Percentiles rank a stretch among this genome's conserved stretches.
These are phyloP conservation scores for Clitopilus passeckerianus DNA, from an alignment of 768 basidiomycete species.

Conservation along the genomic window DNA sequence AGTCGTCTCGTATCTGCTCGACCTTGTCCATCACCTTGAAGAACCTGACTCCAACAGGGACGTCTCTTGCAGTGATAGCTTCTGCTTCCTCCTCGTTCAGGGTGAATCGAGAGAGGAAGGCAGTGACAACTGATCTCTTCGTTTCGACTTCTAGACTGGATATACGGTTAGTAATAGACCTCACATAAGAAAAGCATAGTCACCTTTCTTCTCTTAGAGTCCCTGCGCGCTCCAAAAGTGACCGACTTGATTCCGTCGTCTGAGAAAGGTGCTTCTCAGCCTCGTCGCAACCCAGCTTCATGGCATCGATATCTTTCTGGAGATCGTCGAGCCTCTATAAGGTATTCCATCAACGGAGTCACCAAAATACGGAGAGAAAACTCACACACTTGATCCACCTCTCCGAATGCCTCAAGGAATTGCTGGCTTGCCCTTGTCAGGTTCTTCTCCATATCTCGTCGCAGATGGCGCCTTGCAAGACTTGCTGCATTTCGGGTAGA, in stretches of 20 bases:
- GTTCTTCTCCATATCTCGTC: constrained; percentile 80
- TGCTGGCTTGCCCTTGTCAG: constrained; percentile 76
- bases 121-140: constrained; percentile 65
- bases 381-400: constrained; percentile 82
- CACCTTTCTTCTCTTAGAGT: constrained; percentile 72
- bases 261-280: constrained; percentile 72
- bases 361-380: not conserved
- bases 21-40: constrained; percentile 88
- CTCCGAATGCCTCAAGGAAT: constrained; percentile 80
- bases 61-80: constrained; percentile 72
- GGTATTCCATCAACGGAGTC: constrained; percentile 3
- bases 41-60: constrained; percentile 68
- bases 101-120: constrained; percentile 86
- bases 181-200: constrained; percentile 10
- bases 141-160: constrained; percentile 64
- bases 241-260: constrained; percentile 73
- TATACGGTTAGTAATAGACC: not conserved
- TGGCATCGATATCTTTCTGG: constrained; percentile 70
- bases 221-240: constrained; percentile 78
- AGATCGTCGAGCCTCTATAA: constrained; percentile 78
- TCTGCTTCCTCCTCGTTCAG: constrained; percentile 68
- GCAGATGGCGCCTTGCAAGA: constrained; percentile 71
- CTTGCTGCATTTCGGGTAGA: constrained; percentile 62
- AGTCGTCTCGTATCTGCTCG: constrained; percentile 77
- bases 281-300: constrained; percentile 80